Conservation (phyloP, 768 basidiomycete species). For the Omphalotus guepiniiformis region DNA sequence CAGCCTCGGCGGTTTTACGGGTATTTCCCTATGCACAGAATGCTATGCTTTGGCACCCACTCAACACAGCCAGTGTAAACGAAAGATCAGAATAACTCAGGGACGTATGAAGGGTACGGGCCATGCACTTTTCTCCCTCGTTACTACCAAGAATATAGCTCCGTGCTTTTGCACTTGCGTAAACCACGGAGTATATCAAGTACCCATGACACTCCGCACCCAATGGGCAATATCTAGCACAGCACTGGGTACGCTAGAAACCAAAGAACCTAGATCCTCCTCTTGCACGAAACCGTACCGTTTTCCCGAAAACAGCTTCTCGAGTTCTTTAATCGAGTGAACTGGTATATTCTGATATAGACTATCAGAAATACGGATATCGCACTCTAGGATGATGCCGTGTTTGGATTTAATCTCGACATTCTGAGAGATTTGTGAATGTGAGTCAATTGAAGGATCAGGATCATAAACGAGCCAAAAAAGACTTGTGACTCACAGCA, state of each 20-base stretch:
- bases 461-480: neutral
- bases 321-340: neutral
- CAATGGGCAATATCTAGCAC: neutral
- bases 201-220: neutral
- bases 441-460: neutral
- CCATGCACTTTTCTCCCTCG: no score
- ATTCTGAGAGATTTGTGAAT: conserved; percentile 25
- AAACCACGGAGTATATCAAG: no score
- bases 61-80: no score
- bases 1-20: no score
- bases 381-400: conserved; percentile 55
- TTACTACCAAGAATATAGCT: no score
- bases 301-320: neutral
- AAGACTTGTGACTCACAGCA: conserved; percentile 31
- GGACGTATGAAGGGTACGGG: no score
- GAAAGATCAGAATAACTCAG: no score
- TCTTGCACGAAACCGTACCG: neutral
- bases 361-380: conserved; percentile 23
- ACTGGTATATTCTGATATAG: neutral
- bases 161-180: no score
- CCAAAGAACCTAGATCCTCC: neutral
- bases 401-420: conserved; percentile 58
- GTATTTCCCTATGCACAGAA: no score
- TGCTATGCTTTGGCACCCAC: no score
- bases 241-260: neutral